These are phyloP conservation scores for Volvox reticuliferus DNA, from an alignment of 139 green algal species.

Conservation along the genomic window DNA sequence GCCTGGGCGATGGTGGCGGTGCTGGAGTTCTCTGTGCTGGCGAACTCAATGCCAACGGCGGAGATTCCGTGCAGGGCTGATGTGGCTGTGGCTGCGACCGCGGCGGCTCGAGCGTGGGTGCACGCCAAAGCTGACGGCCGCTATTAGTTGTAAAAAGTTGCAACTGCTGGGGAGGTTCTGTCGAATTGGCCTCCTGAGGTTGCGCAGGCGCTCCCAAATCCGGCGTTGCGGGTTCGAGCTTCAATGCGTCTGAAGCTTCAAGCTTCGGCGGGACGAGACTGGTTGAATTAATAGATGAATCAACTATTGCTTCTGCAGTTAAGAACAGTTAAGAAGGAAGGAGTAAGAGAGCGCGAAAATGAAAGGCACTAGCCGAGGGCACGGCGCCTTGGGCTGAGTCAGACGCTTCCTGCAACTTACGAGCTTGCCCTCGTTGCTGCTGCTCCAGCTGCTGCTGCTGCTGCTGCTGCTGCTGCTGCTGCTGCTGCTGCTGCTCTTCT, in stretches of 20 bases:
- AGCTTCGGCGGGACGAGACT: no score
- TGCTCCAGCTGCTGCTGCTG: not conserved
- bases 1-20: no score
- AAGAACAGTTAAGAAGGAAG: no score
- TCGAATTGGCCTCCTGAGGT: not conserved
- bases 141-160: slow-evolving; percentile 2
- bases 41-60: no score
- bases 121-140: slow-evolving; percentile 31
- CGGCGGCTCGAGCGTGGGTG: not conserved
- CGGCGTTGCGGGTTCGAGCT: no score
- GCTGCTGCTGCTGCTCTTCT: not conserved
- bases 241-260: no score
- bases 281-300: no score
- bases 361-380: not conserved
- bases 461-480: not conserved
- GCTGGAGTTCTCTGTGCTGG: no score
- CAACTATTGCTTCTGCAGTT: no score
- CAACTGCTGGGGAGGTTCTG: not conserved
- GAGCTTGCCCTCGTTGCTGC: not conserved
- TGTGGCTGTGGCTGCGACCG: not conserved
- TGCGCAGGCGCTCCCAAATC: no score
- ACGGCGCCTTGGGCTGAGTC: not conserved
- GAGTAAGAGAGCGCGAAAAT: no score
- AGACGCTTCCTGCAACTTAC: not conserved
- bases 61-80: no score